Evolutionary conservation across 2,329 filamentous ascomycete genomes (phyloP).

Genomic region (Penicillium thymicola): DNA sequence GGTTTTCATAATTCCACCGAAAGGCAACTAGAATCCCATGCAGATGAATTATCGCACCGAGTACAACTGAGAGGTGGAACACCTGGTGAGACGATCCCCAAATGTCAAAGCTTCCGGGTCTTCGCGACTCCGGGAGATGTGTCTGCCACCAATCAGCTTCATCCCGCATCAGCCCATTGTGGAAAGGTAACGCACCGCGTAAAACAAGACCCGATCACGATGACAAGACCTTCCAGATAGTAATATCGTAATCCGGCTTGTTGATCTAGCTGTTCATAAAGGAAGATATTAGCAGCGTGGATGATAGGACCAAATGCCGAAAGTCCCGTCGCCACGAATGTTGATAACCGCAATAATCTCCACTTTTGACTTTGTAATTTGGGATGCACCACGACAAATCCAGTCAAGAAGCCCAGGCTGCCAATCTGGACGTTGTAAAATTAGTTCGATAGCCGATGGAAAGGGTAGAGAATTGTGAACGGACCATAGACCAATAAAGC

Average conservation of each 20-base stretch:
- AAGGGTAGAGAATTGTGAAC: not conserved
- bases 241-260: constrained; percentile 31
- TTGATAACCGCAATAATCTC: constrained; percentile 26
- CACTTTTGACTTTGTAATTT: constrained; percentile 30
- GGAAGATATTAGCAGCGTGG: constrained; percentile 25
- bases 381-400: constrained; percentile 35
- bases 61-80: constrained; percentile 35
- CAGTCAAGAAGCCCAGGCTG: constrained; percentile 28
- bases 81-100: constrained; percentile 35
- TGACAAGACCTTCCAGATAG: constrained; percentile 25
- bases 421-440: constrained; percentile 22
- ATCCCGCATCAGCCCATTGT: not conserved
- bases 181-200: constrained; percentile 31
- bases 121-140: constrained; percentile 24
- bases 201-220: constrained; percentile 17
- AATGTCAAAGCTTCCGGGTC: constrained; percentile 34
- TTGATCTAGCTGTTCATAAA: constrained; percentile 22
- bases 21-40: not conserved
- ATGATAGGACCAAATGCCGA: constrained; percentile 35
- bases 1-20: not conserved
- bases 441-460: not conserved
- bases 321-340: constrained; percentile 31
- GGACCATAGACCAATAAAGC: constrained; percentile 38
- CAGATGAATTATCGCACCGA: not conserved
- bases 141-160: constrained; percentile 6